Conservation (phyloP, 108 stramenopile genomes). For the Nitzschia sp. region DNA sequence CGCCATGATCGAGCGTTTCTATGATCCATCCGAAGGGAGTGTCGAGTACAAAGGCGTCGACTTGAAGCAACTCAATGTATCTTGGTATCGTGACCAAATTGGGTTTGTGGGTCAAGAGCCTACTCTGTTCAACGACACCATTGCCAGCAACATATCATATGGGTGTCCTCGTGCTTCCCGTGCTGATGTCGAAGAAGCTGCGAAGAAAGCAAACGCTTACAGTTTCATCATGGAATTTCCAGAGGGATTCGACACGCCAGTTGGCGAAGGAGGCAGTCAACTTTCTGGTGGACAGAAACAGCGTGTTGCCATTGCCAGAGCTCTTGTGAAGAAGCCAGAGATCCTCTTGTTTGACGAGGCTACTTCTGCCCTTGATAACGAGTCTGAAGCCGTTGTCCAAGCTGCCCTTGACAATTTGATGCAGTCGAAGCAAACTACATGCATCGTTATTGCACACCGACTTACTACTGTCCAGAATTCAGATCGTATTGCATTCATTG, state of each 20-base stretch:
- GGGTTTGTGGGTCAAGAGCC: constrained; percentile 94
- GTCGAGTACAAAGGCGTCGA: constrained; percentile 80
- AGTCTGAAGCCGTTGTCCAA: constrained; percentile 80
- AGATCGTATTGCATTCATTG: constrained; percentile 75
- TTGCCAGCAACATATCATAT: constrained; percentile 88
- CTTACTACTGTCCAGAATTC: constrained; percentile 75
- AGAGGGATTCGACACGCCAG: constrained; percentile 49
- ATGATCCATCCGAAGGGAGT: constrained; percentile 82
- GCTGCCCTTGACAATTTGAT: constrained; percentile 80
- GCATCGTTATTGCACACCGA: constrained; percentile 85
- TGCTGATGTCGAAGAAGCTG: constrained; percentile 76
- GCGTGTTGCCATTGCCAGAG: constrained; percentile 86
- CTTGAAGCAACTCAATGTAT: constrained; percentile 65
- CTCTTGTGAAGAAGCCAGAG: constrained; percentile 75
- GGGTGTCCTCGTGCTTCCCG: constrained; percentile 58
- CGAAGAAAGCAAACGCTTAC: constrained; percentile 84
- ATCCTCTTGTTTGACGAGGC: constrained; percentile 90
- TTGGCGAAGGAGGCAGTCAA: constrained; percentile 58
- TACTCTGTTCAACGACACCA: constrained; percentile 80
- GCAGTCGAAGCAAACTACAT: constrained; percentile 54
- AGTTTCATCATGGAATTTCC: constrained; percentile 78
- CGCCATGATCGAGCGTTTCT: constrained; percentile 88
- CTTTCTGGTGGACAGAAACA: constrained; percentile 75
- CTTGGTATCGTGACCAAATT: constrained; percentile 82
- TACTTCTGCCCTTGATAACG: constrained; percentile 82